A percentile compares a stretch with the other conserved stretches of the same genome.
Conservation (phyloP, 2,329 filamentous ascomycete species). For the Plectosphaerella plurivora region DNA sequence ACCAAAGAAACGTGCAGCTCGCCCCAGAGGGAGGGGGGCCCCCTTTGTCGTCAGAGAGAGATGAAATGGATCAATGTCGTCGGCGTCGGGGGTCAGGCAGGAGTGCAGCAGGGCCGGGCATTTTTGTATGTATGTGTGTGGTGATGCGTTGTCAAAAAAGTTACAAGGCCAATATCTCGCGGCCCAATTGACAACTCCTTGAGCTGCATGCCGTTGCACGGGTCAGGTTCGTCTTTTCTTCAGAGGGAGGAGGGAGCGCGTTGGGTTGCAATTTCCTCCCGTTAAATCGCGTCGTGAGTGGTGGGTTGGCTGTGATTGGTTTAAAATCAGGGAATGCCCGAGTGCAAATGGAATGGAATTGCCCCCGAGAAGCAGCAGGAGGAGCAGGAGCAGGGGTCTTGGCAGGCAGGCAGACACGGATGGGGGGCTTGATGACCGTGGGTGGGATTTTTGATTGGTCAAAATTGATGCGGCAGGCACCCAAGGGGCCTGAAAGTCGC, state of each 20-base stretch:
- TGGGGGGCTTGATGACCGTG: too few relatives aligned
- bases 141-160: slow-evolving; percentile 48
- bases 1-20: background rate
- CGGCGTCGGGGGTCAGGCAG: slow-evolving; percentile 41
- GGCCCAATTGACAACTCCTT: background rate
- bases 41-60: too few relatives aligned
- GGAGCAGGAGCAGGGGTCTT: background rate
- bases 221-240: too few relatives aligned
- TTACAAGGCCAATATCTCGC: slow-evolving; percentile 1
- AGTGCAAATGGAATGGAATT: background rate
- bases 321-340: background rate
- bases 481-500: background rate
- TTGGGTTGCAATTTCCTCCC: background rate
- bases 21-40: background rate
- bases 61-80: slow-evolving; percentile 9
- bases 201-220: too few relatives aligned
- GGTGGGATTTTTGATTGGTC: too few relatives aligned
- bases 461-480: background rate
- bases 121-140: slow-evolving; percentile 29
- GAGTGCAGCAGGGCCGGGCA: slow-evolving; percentile 39
- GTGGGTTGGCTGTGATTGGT: background rate
- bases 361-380: background rate
- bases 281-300: background rate
- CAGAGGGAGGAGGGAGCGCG: background rate
- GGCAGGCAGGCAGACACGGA: background rate